A percentile compares a stretch with the other conserved stretches of the same genome.
Evolutionary conservation across 352 stramenopile genomes (phyloP).

Genomic region (Pythium myriotylum): DNA sequence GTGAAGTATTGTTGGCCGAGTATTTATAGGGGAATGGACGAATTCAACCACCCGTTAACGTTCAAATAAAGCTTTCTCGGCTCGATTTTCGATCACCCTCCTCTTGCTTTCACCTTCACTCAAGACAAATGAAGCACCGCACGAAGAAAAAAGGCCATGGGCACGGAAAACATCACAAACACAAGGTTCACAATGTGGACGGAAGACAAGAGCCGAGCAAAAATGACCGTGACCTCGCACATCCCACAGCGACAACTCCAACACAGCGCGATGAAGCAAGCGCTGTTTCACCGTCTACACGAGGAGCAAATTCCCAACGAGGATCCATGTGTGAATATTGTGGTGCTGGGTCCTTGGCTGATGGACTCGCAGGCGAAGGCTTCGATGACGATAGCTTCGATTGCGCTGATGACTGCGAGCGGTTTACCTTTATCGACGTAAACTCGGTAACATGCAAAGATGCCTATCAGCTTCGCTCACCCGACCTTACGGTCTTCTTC

Average conservation of each 20-base stretch:
- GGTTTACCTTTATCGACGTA: slow-evolving; percentile 11
- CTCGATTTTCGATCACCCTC: no score
- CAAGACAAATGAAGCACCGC: slow-evolving; percentile 19
- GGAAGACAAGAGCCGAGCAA: background rate
- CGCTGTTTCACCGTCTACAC: slow-evolving; percentile 1
- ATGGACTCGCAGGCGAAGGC: background rate
- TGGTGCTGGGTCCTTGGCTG: background rate
- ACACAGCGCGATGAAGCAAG: no score
- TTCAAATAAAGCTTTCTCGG: no score
- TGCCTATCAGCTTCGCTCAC: slow-evolving; percentile 23
- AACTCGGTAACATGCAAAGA: slow-evolving; percentile 22
- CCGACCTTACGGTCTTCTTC: slow-evolving; percentile 38
- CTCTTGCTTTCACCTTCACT: background rate
- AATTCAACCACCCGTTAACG: no score
- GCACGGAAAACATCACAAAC: slow-evolving; percentile 21
- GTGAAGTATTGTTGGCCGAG: background rate
- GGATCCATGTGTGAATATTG: slow-evolving; percentile 27
- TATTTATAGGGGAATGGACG: background rate
- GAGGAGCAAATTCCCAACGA: background rate
- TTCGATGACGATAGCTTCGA: slow-evolving; percentile 21
- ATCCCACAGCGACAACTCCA: no score
- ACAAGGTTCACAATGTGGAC: slow-evolving; percentile 4
- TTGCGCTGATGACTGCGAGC: slow-evolving; percentile 20
- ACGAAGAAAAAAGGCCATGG: slow-evolving; percentile 29
- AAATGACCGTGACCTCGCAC: background rate